Percentiles rank a stretch among this genome's conserved stretches.
phyloP scores from a whole-genome alignment of 371 early-diverging fungal species.

The Lichtheimia corymbifera region DNA sequence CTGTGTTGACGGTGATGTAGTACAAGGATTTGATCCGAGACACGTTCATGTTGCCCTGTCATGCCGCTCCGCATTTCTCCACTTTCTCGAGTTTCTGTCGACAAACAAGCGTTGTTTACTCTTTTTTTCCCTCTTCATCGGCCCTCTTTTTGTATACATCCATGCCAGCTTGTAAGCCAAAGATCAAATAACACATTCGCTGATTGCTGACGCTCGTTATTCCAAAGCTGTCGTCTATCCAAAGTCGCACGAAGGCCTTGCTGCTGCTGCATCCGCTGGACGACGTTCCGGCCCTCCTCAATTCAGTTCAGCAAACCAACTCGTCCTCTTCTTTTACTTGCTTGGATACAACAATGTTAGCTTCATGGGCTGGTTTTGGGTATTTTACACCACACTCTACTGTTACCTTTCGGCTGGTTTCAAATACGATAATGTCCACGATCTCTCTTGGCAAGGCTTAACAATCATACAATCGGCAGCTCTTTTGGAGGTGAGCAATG shows the following conservation, averaged over 20 bases:
- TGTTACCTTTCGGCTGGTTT: conserved; percentile 54
- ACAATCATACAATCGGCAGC: conserved; percentile 78
- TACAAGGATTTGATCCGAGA: no score
- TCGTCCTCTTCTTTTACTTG: conserved; percentile 52
- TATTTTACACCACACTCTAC: conserved; percentile 54
- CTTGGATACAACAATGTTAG: conserved; percentile 79
- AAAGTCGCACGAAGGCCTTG: conserved; percentile 1
- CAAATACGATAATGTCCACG: conserved; percentile 60
- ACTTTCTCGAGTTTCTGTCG: no score
- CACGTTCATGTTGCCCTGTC: no score
- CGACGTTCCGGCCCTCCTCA: conserved; percentile 1
- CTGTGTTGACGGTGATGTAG: no score
- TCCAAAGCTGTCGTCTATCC: conserved; percentile 1
- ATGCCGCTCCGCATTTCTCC: no score
- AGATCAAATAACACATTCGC: no score
- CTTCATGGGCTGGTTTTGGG: conserved; percentile 74
- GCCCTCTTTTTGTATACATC: no score
- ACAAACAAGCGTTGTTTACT: no score
- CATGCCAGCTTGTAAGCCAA: no score
- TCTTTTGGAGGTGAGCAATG: conserved; percentile 63
- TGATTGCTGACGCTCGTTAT: no score
- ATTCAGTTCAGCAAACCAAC: conserved; percentile 14
- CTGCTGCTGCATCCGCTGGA: conserved; percentile 8
- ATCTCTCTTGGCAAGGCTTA: conserved; percentile 55
- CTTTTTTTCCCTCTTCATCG: no score